These are phyloP conservation scores for Hylodesmum podocarpum DNA, from an alignment of 306 rosid genomes.

Conservation along the genomic window DNA sequence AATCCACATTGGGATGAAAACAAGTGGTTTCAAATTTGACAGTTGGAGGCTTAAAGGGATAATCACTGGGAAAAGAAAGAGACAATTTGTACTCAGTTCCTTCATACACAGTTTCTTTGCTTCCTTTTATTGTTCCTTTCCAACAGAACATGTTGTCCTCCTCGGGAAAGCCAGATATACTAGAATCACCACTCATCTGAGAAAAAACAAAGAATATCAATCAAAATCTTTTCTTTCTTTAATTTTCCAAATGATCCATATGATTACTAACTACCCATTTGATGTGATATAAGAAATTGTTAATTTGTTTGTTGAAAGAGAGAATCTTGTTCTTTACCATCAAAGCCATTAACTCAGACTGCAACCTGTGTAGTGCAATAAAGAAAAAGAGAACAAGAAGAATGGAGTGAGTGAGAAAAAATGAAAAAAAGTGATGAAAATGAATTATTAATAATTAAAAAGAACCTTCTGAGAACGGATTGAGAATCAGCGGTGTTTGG, in stretches of 20 bases:
- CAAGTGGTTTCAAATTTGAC: conserved; percentile 86
- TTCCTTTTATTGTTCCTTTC: conserved; percentile 96
- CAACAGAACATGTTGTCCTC: conserved; percentile 93
- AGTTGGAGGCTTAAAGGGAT: conserved; percentile 93
- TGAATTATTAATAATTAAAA: too few relatives aligned
- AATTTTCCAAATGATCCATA: too few relatives aligned
- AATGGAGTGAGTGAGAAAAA: conserved; percentile 19
- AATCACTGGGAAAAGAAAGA: conserved; percentile 81
- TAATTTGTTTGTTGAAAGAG: neutral
- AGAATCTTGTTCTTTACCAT: conserved; percentile 58
- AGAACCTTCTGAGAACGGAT: conserved; percentile 89
- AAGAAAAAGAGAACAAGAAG: too few relatives aligned
- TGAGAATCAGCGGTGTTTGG: conserved; percentile 71
- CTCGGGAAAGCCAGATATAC: conserved; percentile 91
- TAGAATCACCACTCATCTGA: conserved; percentile 92
- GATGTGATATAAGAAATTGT: too few relatives aligned
- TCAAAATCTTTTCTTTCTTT: neutral
- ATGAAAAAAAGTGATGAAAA: neutral
- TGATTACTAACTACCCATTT: too few relatives aligned
- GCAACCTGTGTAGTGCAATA: conserved; percentile 57
- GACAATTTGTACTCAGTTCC: conserved; percentile 86
- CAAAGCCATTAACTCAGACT: conserved; percentile 93
- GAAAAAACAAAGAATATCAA: neutral
- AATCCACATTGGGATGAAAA: conserved; percentile 93
- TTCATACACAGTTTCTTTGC: conserved; percentile 88